phyloP scores from a whole-genome alignment of 768 basidiomycete genomes.

The Infundibulicybe gibba region DNA sequence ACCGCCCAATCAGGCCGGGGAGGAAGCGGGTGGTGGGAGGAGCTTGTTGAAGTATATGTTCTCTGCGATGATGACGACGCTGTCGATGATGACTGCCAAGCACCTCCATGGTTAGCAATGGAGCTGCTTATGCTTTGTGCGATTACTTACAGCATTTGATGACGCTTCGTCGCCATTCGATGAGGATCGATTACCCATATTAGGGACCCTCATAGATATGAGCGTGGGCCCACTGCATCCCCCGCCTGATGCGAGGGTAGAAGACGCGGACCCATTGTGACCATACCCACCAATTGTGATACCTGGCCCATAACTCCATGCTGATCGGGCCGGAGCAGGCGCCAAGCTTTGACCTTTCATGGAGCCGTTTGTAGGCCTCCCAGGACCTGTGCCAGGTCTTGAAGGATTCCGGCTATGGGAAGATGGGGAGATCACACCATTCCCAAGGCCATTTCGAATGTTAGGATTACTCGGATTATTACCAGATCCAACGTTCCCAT shows the following conservation, averaged over 20 bases:
- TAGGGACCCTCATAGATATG: conserved; percentile 44
- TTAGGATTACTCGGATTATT: conserved; percentile 17
- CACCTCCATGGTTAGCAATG: conserved; percentile 5
- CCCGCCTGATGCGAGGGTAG: conserved; percentile 24
- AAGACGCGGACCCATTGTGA: conserved; percentile 36
- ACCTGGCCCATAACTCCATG: conserved; percentile 76
- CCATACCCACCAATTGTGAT: conserved; percentile 23
- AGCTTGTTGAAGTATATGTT: conserved; percentile 71
- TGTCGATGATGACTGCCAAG: conserved; percentile 61
- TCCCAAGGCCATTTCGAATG: conserved; percentile 23
- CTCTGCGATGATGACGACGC: conserved; percentile 78
- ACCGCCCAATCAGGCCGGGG: conserved; percentile 89
- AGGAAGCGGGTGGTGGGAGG: conserved; percentile 68
- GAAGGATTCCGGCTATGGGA: conserved; percentile 27
- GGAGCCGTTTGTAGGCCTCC: conserved; percentile 18
- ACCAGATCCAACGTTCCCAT: conserved; percentile 18
- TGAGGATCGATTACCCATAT: conserved; percentile 52
- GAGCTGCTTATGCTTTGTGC: conserved; percentile 2
- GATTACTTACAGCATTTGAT: conserved; percentile 65
- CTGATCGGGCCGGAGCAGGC: conserved; percentile 39
- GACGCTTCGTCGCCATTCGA: conserved; percentile 67
- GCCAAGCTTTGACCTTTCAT: conserved; percentile 22
- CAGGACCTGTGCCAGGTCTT: conserved; percentile 17
- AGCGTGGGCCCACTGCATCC: conserved; percentile 68
- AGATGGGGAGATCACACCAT: conserved; percentile 21